phyloP scores from a whole-genome alignment of 2,329 filamentous ascomycete genomes.

The Monosporascus sp. region DNA sequence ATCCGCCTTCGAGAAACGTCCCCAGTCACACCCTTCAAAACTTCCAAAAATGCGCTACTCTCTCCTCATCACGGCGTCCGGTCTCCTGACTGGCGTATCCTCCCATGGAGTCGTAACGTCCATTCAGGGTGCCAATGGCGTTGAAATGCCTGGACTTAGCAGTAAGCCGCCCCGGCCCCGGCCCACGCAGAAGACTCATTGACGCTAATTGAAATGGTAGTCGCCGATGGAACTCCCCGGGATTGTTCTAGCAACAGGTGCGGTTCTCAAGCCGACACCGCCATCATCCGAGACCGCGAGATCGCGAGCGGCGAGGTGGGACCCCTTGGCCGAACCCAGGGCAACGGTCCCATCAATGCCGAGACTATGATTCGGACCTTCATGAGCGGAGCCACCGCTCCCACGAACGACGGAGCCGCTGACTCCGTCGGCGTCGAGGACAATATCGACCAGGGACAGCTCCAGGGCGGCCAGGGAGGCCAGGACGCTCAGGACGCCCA shows the following conservation, averaged over 20 bases:
- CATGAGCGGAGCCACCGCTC: constrained; percentile 43
- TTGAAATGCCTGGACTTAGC: constrained; percentile 26
- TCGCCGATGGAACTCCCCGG: constrained; percentile 61
- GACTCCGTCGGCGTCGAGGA: constrained; percentile 39
- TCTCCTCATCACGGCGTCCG: constrained; percentile 16
- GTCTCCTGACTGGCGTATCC: constrained; percentile 22
- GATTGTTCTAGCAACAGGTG: constrained; percentile 58
- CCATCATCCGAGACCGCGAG: constrained; percentile 60
- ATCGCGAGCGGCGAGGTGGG: constrained; percentile 48
- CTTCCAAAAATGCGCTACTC: constrained; percentile 24
- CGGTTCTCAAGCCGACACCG: constrained; percentile 64
- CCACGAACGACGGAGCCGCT: constrained; percentile 33
- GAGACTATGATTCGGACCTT: constrained; percentile 53
- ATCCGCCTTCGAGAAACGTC: neutral
- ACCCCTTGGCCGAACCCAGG: constrained; percentile 59
- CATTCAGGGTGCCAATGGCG: constrained; percentile 26
- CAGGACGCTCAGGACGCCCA: constrained; percentile 7
- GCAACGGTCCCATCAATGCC: constrained; percentile 54
- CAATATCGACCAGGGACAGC: constrained; percentile 26
- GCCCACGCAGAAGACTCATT: too few species aligned
- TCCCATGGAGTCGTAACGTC: constrained; percentile 27
- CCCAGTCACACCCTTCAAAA: neutral
- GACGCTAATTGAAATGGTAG: constrained; percentile 22
- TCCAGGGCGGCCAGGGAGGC: constrained; percentile 8
- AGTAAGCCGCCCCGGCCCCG: constrained; percentile 10